Evolutionary conservation across 345 rosid genomes (phyloP), one percentile per base, ranked within the genome.

Genomic region (Syzygium aqueum): DNA sequence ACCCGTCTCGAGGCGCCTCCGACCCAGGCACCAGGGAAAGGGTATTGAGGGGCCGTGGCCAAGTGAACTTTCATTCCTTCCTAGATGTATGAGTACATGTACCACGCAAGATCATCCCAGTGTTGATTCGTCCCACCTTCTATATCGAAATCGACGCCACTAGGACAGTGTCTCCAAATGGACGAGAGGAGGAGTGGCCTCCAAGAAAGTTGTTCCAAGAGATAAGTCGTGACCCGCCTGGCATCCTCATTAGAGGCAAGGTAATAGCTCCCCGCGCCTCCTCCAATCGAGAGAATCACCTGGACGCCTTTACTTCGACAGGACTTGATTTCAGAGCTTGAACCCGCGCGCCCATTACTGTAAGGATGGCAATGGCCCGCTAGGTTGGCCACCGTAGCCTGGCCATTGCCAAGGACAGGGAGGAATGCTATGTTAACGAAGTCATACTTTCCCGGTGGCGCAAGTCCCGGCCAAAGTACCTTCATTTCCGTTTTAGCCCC

Each of bases 381-480:
- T 7, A 89, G 91, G 90, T 89, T 86, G 57, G 89, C 85, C 87
- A 86, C 53, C 14, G 90, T 89, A 8, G 88, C 88, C 54, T 83
- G 90, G 49, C 88, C 91, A 86, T 86, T 87, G 73, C 91, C 92
- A 14, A 89, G 86, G 40, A 85, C 67, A 16, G 87, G 27, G 11
- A 89, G 83, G 63, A 88, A 88, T 11, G 92, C 88, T 43, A 90
- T 52, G 77, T 84, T 89, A 40, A 91, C 91, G 12, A 51, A 86
- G 3, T 89, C 85, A 23, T 82, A 89, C 46, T 89, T 89, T 89
- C 22, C 87, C 85, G 1, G 92, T 83, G 25, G 85, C 86, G 54
- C 92, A 90, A 40, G 92, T 89, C 51, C 87, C 88, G 17, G 87
- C 85, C 19, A 88, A n/a, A 85, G 91, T 85, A 17, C 89, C 88